Base-by-base conservation (phyloP, 2,329 filamentous ascomycete species). In the Fusarium luffae region DNA sequence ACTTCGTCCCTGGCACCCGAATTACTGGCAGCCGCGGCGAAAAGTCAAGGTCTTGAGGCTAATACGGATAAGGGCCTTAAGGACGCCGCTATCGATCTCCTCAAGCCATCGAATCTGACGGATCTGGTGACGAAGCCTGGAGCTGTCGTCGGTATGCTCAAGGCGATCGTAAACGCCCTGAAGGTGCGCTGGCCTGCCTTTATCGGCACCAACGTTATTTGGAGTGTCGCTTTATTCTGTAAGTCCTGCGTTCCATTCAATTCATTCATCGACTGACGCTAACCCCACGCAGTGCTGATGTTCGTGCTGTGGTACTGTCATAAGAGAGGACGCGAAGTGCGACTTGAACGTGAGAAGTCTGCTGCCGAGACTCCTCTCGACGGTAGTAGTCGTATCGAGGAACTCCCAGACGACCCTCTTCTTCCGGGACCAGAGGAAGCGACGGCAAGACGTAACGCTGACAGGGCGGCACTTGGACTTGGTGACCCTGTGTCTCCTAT, bases 221-320 rank as follows among this genome's bases (percentile, higher is more conserved):
- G 97, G 89, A 96, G 93, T 68, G 83, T 98, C 70, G 94, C 93
- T 0, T 83, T 98, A 3, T 97, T 97, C 76, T 85, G 93, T 95
- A 86, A 85, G 91, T 77, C 21, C 23, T 25, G 7, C 18, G 18
- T 19, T 25, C n/a, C n/a, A 18, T 19, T 18, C 7, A 40, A 7
- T 12, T n/a, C 25, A 18, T 25, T 8, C 10, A 32, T 21, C 44
- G 30, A 16, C 63, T 68, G 32, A 37, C 16, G 16, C 32, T 37
- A 48, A 70, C 32, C 19, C 14, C 8, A 2, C 16, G 66, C 59
- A 92, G 93, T 98, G 57, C 86, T 98, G 18, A 87, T 99, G 59
- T 96, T 97, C 77, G 93, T 97, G 46, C 90, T 98, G 74, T 99
- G 95, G 94, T 99, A 98, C 82, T 98, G 94, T 82, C 92, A 98